Conservation (phyloP, 2,329 filamentous ascomycete genomes). For the Colletotrichum phormii region DNA sequence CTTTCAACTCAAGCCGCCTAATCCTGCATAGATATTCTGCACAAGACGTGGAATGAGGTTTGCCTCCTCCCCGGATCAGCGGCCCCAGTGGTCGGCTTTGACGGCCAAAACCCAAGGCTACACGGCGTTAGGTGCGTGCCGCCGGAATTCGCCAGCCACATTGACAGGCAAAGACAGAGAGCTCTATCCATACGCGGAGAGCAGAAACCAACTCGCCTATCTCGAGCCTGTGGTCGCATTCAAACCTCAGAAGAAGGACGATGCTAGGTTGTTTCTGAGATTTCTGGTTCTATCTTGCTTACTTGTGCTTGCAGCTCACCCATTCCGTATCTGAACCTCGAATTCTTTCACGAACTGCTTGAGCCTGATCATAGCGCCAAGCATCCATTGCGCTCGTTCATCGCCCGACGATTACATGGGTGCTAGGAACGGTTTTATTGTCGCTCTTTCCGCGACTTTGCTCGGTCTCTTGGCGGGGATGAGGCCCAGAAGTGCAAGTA, state of each 20-base stretch:
- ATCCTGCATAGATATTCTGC: background rate
- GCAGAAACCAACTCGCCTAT: background rate
- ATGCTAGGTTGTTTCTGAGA: background rate
- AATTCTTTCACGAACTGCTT: background rate
- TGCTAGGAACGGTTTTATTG: background rate
- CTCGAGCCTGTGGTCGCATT: background rate
- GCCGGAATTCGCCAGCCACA: background rate
- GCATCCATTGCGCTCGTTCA: background rate
- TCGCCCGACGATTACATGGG: background rate
- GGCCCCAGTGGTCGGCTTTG: background rate
- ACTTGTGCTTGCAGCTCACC: background rate
- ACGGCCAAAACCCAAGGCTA: background rate
- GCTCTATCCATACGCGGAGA: background rate
- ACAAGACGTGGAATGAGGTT: background rate
- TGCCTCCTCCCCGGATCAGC: background rate
- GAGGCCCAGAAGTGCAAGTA: background rate
- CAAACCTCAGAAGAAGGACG: background rate
- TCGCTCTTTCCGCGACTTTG: background rate
- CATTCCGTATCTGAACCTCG: background rate
- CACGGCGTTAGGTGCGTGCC: background rate
- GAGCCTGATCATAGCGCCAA: background rate
- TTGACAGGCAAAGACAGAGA: background rate
- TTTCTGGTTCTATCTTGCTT: background rate
- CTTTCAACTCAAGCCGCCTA: background rate
- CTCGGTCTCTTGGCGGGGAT: background rate